Evolutionary conservation across 257 asterid species (phyloP).

Genomic region (Phtheirospermum japonicum): DNA sequence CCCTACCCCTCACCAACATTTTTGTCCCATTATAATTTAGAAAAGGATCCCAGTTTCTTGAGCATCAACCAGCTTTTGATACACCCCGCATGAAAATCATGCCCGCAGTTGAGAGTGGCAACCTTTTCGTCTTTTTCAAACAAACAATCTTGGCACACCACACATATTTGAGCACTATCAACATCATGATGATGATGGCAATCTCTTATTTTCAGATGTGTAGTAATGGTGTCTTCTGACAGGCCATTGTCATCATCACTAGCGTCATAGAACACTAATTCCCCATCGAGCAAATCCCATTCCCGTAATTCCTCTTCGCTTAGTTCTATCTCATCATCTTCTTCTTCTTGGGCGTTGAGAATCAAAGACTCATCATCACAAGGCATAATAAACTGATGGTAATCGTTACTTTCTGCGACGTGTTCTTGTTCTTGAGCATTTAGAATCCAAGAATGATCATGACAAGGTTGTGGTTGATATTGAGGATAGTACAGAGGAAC

Average conservation of each 20-base stretch:
- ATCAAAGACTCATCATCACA: background rate
- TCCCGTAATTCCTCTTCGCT: background rate
- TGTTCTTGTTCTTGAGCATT: background rate
- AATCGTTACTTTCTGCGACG: background rate
- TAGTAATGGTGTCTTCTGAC: background rate
- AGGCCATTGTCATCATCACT: background rate
- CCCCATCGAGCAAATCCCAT: background rate
- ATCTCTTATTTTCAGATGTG: background rate
- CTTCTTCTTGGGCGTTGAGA: background rate
- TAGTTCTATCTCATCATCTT: background rate
- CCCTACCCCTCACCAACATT: background rate
- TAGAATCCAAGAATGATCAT: background rate
- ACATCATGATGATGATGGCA: background rate
- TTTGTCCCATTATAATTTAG: background rate
- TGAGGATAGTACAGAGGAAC: background rate
- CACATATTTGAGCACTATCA: background rate
- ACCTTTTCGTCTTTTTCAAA: background rate
- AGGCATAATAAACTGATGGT: background rate
- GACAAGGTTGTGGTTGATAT: background rate
- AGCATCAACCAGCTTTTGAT: conserved; percentile 18
- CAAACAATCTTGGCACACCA: conserved; percentile 10
- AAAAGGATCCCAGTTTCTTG: conserved; percentile 5
- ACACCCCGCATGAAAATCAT: conserved; percentile 9
- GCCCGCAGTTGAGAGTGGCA: conserved; percentile 15
- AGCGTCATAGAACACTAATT: background rate